Conservation (phyloP, 768 basidiomycete genomes). For the Leccinum fibrillosum region DNA sequence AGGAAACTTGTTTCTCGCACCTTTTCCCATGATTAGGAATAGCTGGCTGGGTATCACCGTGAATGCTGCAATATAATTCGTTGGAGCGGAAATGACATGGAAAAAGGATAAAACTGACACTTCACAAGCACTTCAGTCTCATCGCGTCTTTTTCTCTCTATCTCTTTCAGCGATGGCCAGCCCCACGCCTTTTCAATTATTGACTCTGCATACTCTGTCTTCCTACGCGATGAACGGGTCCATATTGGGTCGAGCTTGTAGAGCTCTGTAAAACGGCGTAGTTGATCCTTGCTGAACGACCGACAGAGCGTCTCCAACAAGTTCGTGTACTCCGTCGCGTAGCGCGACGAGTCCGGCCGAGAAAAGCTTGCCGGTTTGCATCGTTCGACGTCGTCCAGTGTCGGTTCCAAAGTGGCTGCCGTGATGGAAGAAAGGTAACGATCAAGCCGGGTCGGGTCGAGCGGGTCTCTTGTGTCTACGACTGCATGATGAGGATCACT, state of each 20-base stretch:
- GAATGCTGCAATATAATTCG: slow-evolving; percentile 42
- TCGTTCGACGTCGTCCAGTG: slow-evolving; percentile 60
- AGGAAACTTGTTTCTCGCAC: slow-evolving; percentile 31
- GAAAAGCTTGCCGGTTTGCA: slow-evolving; percentile 44
- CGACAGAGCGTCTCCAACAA: slow-evolving; percentile 52
- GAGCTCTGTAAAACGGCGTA: slow-evolving; percentile 49
- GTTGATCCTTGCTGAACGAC: slow-evolving; percentile 63
- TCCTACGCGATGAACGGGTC: slow-evolving; percentile 35
- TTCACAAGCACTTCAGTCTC: slow-evolving; percentile 44
- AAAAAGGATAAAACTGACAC: slow-evolving; percentile 36
- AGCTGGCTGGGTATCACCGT: slow-evolving; percentile 55
- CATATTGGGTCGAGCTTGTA: slow-evolving; percentile 41
- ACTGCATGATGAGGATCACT: slow-evolving; percentile 1
- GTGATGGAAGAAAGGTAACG: slow-evolving; percentile 55
- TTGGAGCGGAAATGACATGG: not conserved
- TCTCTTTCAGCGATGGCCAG: slow-evolving; percentile 58
- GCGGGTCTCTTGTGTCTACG: slow-evolving; percentile 22
- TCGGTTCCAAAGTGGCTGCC: slow-evolving; percentile 43
- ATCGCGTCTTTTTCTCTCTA: slow-evolving; percentile 49
- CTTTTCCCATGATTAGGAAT: slow-evolving; percentile 71
- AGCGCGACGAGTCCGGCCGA: slow-evolving; percentile 40
- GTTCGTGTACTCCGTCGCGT: slow-evolving; percentile 50
- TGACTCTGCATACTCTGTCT: slow-evolving; percentile 40
- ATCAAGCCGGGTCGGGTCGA: slow-evolving; percentile 48
- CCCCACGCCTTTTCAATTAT: slow-evolving; percentile 68